Evolutionary conservation across 2,329 filamentous ascomycete species (phyloP).

Genomic region (Xylariomycetidae sp.): DNA sequence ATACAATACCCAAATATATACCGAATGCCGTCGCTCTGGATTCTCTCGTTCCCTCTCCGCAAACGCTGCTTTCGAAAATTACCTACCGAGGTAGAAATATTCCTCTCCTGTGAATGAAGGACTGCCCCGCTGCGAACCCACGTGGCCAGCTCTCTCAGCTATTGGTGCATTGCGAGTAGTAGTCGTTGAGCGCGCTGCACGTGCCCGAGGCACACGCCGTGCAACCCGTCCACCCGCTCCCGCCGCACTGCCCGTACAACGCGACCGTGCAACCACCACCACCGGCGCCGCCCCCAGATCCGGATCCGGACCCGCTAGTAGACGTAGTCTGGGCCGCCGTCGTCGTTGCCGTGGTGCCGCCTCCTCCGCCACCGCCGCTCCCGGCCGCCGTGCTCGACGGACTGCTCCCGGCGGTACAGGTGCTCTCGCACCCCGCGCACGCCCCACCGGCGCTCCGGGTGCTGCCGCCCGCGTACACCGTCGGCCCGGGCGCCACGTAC

Average conservation of each 20-base stretch:
- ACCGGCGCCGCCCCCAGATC: not conserved
- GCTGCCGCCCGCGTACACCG: conserved; percentile 18
- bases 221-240: conserved; percentile 20
- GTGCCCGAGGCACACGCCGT: conserved; percentile 19
- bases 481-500: conserved; percentile 26
- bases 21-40: no score
- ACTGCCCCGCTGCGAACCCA: no score
- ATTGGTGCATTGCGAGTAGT: conserved; percentile 21
- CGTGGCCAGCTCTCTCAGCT: not conserved
- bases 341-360: conserved; percentile 4
- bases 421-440: conserved; percentile 22
- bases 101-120: conserved; percentile 1
- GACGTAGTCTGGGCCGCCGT: conserved; percentile 6
- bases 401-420: conserved; percentile 15
- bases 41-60: no score
- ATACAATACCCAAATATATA: no score
- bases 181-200: conserved; percentile 19
- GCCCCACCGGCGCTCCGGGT: conserved; percentile 20
- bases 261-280: conserved; percentile 13
- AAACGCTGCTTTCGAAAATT: no score
- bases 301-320: conserved; percentile 4
- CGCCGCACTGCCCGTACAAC: conserved; percentile 22
- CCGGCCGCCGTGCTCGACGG: conserved; percentile 12
- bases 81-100: conserved; percentile 1
- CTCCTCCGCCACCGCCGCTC: not conserved